Conservation (phyloP, 140 eudicot genomes). For the Anethum foeniculum region DNA sequence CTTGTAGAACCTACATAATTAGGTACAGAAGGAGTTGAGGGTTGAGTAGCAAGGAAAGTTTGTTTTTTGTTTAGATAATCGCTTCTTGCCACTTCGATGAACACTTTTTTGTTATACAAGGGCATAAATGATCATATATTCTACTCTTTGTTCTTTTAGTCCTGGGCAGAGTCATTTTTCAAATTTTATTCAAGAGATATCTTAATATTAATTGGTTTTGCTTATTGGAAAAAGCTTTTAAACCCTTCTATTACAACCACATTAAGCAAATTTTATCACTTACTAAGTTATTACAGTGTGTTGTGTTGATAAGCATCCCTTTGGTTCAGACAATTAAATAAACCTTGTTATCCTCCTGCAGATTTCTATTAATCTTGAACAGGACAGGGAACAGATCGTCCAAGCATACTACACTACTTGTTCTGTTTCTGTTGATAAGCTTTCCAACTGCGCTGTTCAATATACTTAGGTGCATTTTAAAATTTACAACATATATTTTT, state of each 20-base stretch:
- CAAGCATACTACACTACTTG: conserved; percentile 22
- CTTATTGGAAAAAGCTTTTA: neutral
- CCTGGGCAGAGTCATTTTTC: neutral
- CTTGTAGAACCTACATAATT: neutral
- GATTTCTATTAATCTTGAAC: conserved; percentile 23
- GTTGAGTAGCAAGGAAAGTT: neutral
- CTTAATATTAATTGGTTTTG: neutral
- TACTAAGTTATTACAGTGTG: neutral
- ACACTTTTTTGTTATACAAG: neutral
- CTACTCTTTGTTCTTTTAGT: neutral
- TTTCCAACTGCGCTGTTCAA: conserved; percentile 23
- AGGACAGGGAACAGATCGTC: conserved; percentile 22
- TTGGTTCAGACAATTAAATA: neutral
- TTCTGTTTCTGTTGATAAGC: conserved; percentile 17
- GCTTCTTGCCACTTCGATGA: neutral
- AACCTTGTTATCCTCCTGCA: conserved; percentile 4
- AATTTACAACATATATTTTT: neutral
- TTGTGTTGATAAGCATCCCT: neutral
- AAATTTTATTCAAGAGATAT: neutral
- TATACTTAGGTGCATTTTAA: conserved; percentile 19
- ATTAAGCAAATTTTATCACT: neutral
- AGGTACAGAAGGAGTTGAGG: neutral
- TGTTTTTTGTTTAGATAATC: neutral
- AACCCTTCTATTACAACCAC: neutral
- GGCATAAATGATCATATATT: neutral